Conservation (phyloP, 2,329 filamentous ascomycete genomes). For the Rosellinia necatrix region DNA sequence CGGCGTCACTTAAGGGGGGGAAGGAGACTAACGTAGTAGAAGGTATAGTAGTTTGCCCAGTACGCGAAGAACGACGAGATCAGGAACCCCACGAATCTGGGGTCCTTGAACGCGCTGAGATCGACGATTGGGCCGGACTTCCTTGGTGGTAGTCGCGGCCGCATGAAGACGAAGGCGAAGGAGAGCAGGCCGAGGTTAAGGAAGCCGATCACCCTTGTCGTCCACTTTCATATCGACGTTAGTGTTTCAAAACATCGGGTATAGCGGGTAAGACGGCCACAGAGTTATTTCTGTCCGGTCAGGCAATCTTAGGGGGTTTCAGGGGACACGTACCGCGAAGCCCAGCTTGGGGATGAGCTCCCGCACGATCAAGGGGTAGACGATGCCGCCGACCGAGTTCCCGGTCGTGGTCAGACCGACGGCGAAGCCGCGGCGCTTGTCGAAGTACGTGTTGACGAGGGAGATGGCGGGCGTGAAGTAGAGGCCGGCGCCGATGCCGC, state of each 20-base stretch:
- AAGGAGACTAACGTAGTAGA: slow-evolving; percentile 46
- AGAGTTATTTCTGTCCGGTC: not conserved
- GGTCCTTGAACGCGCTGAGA: slow-evolving; percentile 38
- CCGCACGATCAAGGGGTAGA: slow-evolving; percentile 52
- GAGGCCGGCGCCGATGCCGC: slow-evolving; percentile 58
- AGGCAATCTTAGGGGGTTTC: not conserved
- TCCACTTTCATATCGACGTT: slow-evolving; percentile 31
- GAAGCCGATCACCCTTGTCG: slow-evolving; percentile 41
- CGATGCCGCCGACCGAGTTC: slow-evolving; percentile 57
- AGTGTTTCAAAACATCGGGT: not conserved
- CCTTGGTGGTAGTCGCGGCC: slow-evolving; percentile 40
- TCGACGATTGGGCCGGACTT: slow-evolving; percentile 41
- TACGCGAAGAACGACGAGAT: slow-evolving; percentile 45
- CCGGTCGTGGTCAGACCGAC: slow-evolving; percentile 64
- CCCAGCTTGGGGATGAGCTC: slow-evolving; percentile 39
- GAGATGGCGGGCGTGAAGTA: slow-evolving; percentile 63
- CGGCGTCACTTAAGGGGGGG: no score
- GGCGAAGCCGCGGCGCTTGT: slow-evolving; percentile 57
- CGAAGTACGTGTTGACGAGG: slow-evolving; percentile 67
- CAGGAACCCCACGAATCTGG: slow-evolving; percentile 43
- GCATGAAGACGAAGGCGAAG: slow-evolving; percentile 56
- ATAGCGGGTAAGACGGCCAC: not conserved
- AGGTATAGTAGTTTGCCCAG: slow-evolving; percentile 50
- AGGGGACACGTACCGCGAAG: slow-evolving; percentile 31
- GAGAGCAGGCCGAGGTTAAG: slow-evolving; percentile 84